These are phyloP conservation scores for Fusarium virguliforme DNA, from an alignment of 2,329 filamentous ascomycete species.

Conservation along the genomic window DNA sequence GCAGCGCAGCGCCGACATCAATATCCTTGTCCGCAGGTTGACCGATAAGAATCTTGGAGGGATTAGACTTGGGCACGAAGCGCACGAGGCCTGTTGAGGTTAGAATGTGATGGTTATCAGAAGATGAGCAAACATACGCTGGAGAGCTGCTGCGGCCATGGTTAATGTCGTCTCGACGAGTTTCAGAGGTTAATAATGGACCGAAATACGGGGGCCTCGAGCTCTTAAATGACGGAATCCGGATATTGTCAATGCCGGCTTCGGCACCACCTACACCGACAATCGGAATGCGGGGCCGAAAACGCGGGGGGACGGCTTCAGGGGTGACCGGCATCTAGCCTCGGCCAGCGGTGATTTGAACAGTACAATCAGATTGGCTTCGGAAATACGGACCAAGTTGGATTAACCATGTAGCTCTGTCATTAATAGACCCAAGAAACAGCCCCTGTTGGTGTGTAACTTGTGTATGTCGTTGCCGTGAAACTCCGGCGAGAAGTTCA, in stretches of 20 bases:
- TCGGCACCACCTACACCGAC: constrained; percentile 37
- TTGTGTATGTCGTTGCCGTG: background rate
- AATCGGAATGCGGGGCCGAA: constrained; percentile 32
- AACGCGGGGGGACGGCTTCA: constrained; percentile 17
- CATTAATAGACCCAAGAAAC: background rate
- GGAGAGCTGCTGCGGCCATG: constrained; percentile 46
- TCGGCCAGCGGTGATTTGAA: constrained; percentile 1
- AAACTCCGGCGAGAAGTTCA: constrained; percentile 2
- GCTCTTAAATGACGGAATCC: constrained; percentile 33
- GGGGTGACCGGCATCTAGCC: constrained; percentile 9
- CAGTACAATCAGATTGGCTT: background rate
- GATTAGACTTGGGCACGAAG: constrained; percentile 69
- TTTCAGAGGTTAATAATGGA: background rate
- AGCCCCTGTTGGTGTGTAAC: no score
- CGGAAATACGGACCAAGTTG: background rate
- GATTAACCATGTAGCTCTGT: background rate
- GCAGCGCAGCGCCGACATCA: constrained; percentile 72
- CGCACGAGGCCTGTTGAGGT: constrained; percentile 68
- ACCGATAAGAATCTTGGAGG: constrained; percentile 67
- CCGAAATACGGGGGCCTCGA: constrained; percentile 1
- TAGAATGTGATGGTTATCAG: background rate
- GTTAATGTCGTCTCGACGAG: background rate
- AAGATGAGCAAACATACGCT: constrained; percentile 32
- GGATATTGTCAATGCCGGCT: constrained; percentile 25
- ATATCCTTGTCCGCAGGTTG: constrained; percentile 68